Base-by-base conservation (phyloP, 331 rosid genomes). In the Malus hybrid region DNA sequence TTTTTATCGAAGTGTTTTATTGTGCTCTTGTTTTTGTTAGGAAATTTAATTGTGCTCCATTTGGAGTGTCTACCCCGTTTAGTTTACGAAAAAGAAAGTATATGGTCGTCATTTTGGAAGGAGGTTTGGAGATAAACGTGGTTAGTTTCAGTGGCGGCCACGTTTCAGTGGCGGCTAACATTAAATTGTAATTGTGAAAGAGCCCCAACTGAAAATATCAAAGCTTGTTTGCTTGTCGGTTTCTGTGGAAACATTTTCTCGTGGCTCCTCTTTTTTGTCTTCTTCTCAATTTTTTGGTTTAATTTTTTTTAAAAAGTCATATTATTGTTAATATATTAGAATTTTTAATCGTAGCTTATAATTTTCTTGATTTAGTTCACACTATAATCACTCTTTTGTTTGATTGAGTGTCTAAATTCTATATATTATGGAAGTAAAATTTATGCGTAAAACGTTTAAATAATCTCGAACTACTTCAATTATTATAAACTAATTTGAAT, bases 91-190 rank as follows among this genome's bases (percentile, higher is more conserved):
- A 36, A 9, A 39, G 12, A 39, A 39, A 39, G 4, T 9, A 2
- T 9, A 39, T 39, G 46, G 46, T 39, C 12, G 46, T 9, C 46
- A 3, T 39, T 39, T 39, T 36, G 10, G 0, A 34, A 34, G 3
- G 42, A 34, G 10, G 42, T 34, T 34, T 36, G 46, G n/a, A 11
- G 31, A 42, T 66, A 71, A 77, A 15, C 74, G 67, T 42, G 78
- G 69, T 71, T 27, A 32, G 74, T 71, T 80, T 75, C 62, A 74
- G 69, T 36, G 84, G 82, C 80, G 71, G 88, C 84, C 22, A 22
- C 22, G 74, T 71, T 80, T 75, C 62, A 74, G 69, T 36, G 84
- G 82, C 80, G 71, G 88, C 84, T 34, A 69, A 56, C 52, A 24
- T 33, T 6, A 54, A 59, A 54, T 22, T 6, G 56, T 52, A 36